Evolutionary conservation across 106 monocot species (phyloP), one percentile per base, ranked within the genome.

Genomic region (Dactylorhiza incarnata): DNA sequence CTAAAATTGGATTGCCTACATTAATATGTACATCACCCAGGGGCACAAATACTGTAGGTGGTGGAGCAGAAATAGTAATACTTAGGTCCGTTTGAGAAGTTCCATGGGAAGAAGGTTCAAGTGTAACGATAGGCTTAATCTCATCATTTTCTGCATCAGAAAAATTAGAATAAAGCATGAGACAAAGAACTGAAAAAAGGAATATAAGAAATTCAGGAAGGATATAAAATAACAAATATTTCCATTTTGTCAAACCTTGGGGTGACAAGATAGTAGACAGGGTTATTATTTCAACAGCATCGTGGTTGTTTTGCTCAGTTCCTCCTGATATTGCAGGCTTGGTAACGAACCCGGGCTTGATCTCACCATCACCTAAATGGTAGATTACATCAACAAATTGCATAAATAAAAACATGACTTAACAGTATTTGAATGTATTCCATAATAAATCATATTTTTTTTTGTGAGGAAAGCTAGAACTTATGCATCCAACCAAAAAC

Each of bases 11-110:
- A 47, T 53, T 74, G 9, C 45, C 49, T 3, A 81, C 19, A 68
- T 69, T 26, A 43, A 89, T 70, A 16, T 69, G 69, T n/a, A 69
- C 69, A 46, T 69, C 69, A 44, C 69, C 69, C 26, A 13, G 67
- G 7, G 69, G 69, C 7, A 69, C 16, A 0, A 44, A 5, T 17
- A 69, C 45, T 5, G 69, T 69, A 44, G 45, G 16, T 10, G 4
- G 43, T 16, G 45, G 14, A 46, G 69, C 14, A 45, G 69, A 69
- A 69, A 69, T 46, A n/a, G 17, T 46, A 45, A 69, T 17, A 12
- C 17, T 69, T 46, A 45, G 16, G 15, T 46, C 69, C 43, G 44
- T 45, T 69, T 69, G 69, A 69, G 69, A 69, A 69, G 45, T 29
- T 65, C 65, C 29, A 26, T 65, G 65, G 10, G 65, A 29, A 65